Evolutionary conservation across 352 stramenopile species (phyloP).

Genomic region (Pythium guiyangense): DNA sequence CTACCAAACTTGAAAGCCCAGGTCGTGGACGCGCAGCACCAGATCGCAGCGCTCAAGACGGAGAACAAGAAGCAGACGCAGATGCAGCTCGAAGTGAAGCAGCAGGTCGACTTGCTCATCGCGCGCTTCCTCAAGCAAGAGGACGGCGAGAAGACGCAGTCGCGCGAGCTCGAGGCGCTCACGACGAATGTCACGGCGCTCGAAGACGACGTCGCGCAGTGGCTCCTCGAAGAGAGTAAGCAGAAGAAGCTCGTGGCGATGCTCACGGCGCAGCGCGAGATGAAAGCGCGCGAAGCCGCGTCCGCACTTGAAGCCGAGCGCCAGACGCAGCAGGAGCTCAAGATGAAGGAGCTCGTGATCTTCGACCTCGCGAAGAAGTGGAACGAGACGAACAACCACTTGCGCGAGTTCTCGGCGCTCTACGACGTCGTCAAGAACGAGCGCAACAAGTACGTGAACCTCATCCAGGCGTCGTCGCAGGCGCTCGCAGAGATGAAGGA

Average conservation of each 20-base stretch:
- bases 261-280: constrained; percentile 86
- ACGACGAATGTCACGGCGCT: constrained; percentile 58
- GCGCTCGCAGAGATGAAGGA: constrained; percentile 95
- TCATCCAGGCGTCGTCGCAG: constrained; percentile 90
- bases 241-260: constrained; percentile 87
- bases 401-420: constrained; percentile 91
- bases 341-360: constrained; percentile 92
- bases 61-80: constrained; percentile 74
- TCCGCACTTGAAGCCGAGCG: constrained; percentile 75
- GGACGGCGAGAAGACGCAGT: constrained; percentile 70
- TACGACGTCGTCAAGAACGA: constrained; percentile 96
- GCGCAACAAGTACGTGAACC: constrained; percentile 94
- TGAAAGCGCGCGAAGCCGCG: constrained; percentile 87
- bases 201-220: constrained; percentile 84
- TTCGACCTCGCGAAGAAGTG: constrained; percentile 93
- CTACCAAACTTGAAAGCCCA: constrained; percentile 79
- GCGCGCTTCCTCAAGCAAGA: constrained; percentile 87
- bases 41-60: constrained; percentile 40
- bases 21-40: constrained; percentile 74
- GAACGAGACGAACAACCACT: constrained; percentile 90
- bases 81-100: constrained; percentile 77
- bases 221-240: constrained; percentile 83
- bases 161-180: constrained; percentile 54
- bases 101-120: constrained; percentile 90
- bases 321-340: constrained; percentile 86